Conservation (phyloP, 495 filamentous ascomycete species). For the Trypethelium eluteriae region DNA sequence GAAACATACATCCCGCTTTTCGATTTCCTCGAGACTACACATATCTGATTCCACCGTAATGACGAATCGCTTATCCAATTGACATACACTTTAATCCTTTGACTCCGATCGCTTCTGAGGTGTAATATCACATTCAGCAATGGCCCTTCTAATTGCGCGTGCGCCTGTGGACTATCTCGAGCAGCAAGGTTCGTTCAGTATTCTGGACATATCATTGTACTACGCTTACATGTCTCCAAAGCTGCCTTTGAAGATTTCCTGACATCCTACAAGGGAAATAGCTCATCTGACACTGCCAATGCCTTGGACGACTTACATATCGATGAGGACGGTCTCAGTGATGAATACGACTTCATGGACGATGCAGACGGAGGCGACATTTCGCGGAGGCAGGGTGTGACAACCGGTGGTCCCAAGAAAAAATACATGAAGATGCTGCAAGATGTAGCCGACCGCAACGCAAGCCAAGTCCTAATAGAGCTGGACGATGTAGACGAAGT, state of each 20-base stretch:
- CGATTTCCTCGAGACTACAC: neutral
- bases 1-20: neutral
- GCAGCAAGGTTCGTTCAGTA: conserved; percentile 58
- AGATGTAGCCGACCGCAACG: conserved; percentile 70
- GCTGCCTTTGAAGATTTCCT: conserved; percentile 85
- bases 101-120: neutral
- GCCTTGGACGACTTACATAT: conserved; percentile 79
- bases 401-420: conserved; percentile 50
- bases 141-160: conserved; percentile 72
- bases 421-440: conserved; percentile 93
- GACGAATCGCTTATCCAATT: neutral
- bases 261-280: conserved; percentile 68
- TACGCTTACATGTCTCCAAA: conserved; percentile 31
- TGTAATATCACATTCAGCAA: conserved; percentile 33
- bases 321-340: conserved; percentile 78
- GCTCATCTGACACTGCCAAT: conserved; percentile 63
- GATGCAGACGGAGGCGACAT: conserved; percentile 54
- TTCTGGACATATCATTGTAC: neutral
- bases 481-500: conserved; percentile 77
- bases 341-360: conserved; percentile 94
- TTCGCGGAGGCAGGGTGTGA: conserved; percentile 34
- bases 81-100: neutral
- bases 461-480: conserved; percentile 71
- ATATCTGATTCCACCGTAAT: neutral
- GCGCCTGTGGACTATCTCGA: conserved; percentile 75